Conservation (phyloP, 768 basidiomycete genomes). For the Suillus plorans region DNA sequence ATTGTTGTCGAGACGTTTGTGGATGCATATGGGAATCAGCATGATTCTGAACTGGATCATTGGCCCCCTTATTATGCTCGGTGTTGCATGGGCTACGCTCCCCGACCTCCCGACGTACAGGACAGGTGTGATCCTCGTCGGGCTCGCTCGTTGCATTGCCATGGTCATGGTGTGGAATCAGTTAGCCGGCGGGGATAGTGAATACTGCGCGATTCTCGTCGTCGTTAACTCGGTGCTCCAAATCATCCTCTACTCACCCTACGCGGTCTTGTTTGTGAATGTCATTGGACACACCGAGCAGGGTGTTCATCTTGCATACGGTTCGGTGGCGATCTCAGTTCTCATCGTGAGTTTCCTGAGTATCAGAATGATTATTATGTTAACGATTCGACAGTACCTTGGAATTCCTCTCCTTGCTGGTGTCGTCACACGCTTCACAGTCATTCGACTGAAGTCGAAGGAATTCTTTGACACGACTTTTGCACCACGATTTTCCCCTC, state of each 20-base stretch:
- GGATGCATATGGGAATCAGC: slow-evolving; percentile 69
- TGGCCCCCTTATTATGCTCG: slow-evolving; percentile 84
- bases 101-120: slow-evolving; percentile 77
- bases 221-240: slow-evolving; percentile 80
- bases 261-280: slow-evolving; percentile 72
- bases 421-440: slow-evolving; percentile 59
- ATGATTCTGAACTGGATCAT: slow-evolving; percentile 77
- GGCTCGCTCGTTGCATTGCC: slow-evolving; percentile 42
- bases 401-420: slow-evolving; percentile 80
- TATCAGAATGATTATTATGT: not conserved
- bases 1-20: slow-evolving; percentile 51
- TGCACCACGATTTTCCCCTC: slow-evolving; percentile 64
- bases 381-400: slow-evolving; percentile 53
- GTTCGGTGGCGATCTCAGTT: slow-evolving; percentile 62
- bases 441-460: slow-evolving; percentile 46
- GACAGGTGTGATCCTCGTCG: slow-evolving; percentile 81
- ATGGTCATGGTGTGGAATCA: slow-evolving; percentile 86
- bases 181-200: slow-evolving; percentile 63
- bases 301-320: slow-evolving; percentile 52
- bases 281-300: slow-evolving; percentile 50
- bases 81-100: slow-evolving; percentile 79
- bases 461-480: slow-evolving; percentile 56
- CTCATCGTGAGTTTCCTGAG: slow-evolving; percentile 56
- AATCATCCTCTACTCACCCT: slow-evolving; percentile 68
- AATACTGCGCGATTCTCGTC: slow-evolving; percentile 80